These are phyloP conservation scores for Tricladium varicosporioides DNA, from an alignment of 2,329 filamentous ascomycete genomes.

Conservation along the genomic window DNA sequence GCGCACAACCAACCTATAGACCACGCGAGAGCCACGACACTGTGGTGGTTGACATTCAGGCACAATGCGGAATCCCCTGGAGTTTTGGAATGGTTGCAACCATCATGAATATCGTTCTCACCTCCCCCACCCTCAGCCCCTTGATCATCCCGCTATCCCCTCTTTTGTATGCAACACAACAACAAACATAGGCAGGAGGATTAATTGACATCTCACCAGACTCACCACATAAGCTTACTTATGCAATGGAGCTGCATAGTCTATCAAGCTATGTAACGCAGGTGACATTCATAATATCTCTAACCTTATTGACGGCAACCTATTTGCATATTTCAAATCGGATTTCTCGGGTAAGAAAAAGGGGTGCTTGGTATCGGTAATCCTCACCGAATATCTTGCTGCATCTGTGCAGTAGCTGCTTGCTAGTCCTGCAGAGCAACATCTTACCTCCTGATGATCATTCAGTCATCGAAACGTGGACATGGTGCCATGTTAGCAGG, in stretches of 20 bases:
- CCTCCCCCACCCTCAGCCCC: background rate
- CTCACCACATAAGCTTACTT: constrained; percentile 14
- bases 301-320: too few species aligned
- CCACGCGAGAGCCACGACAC: background rate
- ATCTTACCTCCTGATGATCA: too few species aligned
- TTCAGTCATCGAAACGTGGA: too few species aligned
- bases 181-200: background rate
- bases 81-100: constrained; percentile 6
- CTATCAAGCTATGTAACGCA: too few species aligned
- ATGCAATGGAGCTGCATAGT: background rate
- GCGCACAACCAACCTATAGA: background rate
- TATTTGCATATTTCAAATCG: too few species aligned
- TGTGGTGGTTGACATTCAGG: constrained; percentile 3
- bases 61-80: constrained; percentile 3
- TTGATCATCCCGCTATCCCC: background rate
- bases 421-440: too few species aligned
- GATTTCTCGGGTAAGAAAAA: too few species aligned
- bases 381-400: too few species aligned
- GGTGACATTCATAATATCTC: too few species aligned
- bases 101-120: background rate
- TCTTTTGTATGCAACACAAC: background rate
- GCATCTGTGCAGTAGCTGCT: too few species aligned
- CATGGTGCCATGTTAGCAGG: too few species aligned
- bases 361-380: too few species aligned
- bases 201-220: background rate